Base-by-base conservation (phyloP, 257 asterid genomes). In the Scutellaria galericulata region DNA sequence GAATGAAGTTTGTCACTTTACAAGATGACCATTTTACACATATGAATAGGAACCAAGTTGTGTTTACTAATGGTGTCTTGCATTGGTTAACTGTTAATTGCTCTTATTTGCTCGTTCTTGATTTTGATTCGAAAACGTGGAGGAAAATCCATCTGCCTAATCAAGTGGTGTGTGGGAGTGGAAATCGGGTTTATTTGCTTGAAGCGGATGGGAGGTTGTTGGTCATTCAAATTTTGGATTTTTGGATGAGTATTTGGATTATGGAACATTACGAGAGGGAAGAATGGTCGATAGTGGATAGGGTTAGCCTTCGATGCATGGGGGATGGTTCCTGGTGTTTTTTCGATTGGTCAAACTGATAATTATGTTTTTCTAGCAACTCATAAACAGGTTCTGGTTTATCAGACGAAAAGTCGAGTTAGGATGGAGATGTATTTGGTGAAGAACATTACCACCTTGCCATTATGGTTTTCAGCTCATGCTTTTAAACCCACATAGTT, bases 361-460 rank as follows among this genome's bases (percentile, higher is more conserved):
- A 75, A 76, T 7, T 86, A 46, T 73, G 86, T 91, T 37, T 88
- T 89, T 42, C 86, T 94, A 12, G 95, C 95, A 1, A 82, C 96
- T 1, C 90, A 89, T 58, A 91, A 84, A 81, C 95, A 94, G 76
- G 87, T 89, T 54, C 58, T 91, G 74, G 88, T 89, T 24, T 94
- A 91, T 74, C 90, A 86, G 66, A 74, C 89, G 13, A 84, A 66
- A 39, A 84, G 50, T 68, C 72, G 79, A 8, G 82, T 82, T 64
- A 91, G 98, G 98, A 86, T 77, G 86, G 90, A 81, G 86, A 85
- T 94, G 96, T 88, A 83, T 68, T 83, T 89, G 3, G 89, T 81
- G 52, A 88, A 79, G 86, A 80, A 75, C 72, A 76, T 76, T 37
- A 66, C 89, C 7, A 77, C 81, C 7, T 48, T 89, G 74, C 97